Evolutionary conservation across 2,329 filamentous ascomycete species (phyloP).

Genomic region (Aspergillus sp.): DNA sequence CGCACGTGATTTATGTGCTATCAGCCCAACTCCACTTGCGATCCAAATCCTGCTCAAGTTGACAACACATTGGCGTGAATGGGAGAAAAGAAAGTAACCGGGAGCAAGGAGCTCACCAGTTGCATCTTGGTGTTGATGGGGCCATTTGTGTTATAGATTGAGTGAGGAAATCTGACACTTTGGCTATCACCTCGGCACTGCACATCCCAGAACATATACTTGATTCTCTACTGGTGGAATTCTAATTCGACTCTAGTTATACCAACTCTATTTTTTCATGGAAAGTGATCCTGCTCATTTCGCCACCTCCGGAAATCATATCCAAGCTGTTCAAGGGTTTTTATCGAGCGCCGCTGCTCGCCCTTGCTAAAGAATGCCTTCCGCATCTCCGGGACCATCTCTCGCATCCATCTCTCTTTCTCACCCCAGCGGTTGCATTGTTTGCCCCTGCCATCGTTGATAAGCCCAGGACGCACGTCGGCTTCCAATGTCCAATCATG

Average conservation of each 20-base stretch:
- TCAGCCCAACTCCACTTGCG: conserved; percentile 18
- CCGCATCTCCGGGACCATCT: conserved; percentile 68
- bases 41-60: neutral
- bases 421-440: conserved; percentile 70
- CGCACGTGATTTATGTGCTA: conserved; percentile 34
- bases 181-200: neutral
- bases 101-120: too few species aligned
- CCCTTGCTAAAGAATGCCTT: conserved; percentile 69
- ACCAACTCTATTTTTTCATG: conserved; percentile 1
- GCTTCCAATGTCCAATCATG: conserved; percentile 45
- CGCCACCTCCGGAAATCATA: conserved; percentile 56
- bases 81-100: too few species aligned
- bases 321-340: conserved; percentile 69
- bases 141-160: too few species aligned
- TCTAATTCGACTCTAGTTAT: neutral
- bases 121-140: too few species aligned
- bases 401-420: conserved; percentile 70
- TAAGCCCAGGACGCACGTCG: conserved; percentile 36
- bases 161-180: too few species aligned
- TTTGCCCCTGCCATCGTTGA: conserved; percentile 58
- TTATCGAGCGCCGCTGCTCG: conserved; percentile 56
- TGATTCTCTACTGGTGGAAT: neutral
- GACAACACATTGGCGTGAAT: neutral
- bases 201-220: neutral
- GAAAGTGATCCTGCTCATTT: conserved; percentile 16